Conservation (phyloP, 768 basidiomycete genomes). For the Lanmaoa rubissima region DNA sequence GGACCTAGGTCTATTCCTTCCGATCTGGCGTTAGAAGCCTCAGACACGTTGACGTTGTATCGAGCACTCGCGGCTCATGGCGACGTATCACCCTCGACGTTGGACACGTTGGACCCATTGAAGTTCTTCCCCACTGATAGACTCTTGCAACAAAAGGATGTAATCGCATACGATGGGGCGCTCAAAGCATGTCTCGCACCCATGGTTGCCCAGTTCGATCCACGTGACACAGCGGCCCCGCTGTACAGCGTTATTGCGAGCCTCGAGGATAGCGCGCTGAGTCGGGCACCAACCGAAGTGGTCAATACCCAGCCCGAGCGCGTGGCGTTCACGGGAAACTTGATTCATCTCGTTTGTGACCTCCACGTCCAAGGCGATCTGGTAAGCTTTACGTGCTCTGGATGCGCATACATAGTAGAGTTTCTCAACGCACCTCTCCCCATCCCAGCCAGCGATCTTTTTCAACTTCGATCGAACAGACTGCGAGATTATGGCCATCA, state of each 20-base stretch:
- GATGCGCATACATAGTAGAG: no score
- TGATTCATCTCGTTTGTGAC: conserved; percentile 55
- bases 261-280: conserved; percentile 41
- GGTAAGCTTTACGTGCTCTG: conserved; percentile 35
- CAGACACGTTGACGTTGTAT: conserved; percentile 55
- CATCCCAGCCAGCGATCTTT: conserved; percentile 56
- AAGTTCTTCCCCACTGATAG: conserved; percentile 42
- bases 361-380: conserved; percentile 53
- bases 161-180: conserved; percentile 54
- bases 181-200: conserved; percentile 45
- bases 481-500: conserved; percentile 53
- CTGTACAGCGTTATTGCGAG: conserved; percentile 39
- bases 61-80: conserved; percentile 36
- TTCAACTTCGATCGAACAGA: conserved; percentile 63
- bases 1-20: conserved; percentile 50
- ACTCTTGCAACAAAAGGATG: conserved; percentile 56
- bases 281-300: conserved; percentile 14
- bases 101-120: conserved; percentile 39
- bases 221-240: conserved; percentile 31
- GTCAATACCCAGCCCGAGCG: conserved; percentile 36
- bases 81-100: conserved; percentile 21
- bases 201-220: conserved; percentile 39
- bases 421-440: neutral
- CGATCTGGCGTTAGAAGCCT: conserved; percentile 62
- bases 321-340: conserved; percentile 37